Base-by-base conservation (phyloP, 176 grass and related monocot genomes). In the Avena atlantica region DNA sequence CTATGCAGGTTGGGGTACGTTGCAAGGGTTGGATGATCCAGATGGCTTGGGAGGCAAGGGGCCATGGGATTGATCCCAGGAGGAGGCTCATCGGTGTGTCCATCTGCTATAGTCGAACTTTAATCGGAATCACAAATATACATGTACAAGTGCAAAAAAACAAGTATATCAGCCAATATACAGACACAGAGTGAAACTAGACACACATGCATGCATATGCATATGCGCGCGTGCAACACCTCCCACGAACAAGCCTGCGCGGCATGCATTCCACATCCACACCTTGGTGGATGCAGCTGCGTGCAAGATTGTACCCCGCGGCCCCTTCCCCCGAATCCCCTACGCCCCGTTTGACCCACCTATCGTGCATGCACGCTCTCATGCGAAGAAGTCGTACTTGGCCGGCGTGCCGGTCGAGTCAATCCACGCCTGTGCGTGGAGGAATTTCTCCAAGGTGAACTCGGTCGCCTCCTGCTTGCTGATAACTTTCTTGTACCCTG, bases 351-450 rank as follows among this genome's bases (percentile, higher is more conserved):
- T 12, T 10, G 4, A 11, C 16, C 14, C 59, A 53, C 42, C 53
- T 17, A 17, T 56, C 53, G 17, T 21, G 20, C 25, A 25, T 29
- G 37, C 37, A 47, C 20, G 70, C n/a, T 48, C 29, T 96, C 83
- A 96, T 56, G 72, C 59, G 85, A 90, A 96, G 4, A 98, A 88
- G 13, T 91, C 92, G 68, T 92, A 81, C 78, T 92, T 93, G 24
- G 92, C 93, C 3, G 93, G 96, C 51, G 92, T 91, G 6, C 90
- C 86, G 12, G 90, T 95, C 6, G 81, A 45, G 12, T 84, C 83
- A 79, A 98, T 98, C 96, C 96, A 98, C 0, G 83, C 62, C 42
- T 86, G 78, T 0, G 82, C 92, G 50, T 95, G 86, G 78, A 98
- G 86, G 92, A 98, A 98, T 52, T 23, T 82, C 17, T 75, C 85